Conservation (phyloP, 805 yeast species). For the Hanseniaspora singularis region DNA sequence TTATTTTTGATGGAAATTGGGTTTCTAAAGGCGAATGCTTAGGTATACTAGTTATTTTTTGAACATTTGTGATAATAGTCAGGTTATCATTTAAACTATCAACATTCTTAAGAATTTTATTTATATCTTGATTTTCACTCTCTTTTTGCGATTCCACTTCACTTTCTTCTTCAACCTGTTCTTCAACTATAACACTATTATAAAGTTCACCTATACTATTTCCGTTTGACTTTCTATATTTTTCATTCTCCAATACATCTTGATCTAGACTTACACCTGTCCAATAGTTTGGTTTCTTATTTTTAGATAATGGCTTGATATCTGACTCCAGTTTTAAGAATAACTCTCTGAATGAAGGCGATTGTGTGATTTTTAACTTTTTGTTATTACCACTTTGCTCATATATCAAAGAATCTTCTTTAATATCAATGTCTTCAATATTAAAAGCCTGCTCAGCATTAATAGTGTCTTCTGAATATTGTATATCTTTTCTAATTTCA, state of each 20-base stretch:
- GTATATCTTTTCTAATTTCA: neutral
- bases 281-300: conserved; percentile 12
- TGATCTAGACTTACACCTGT: neutral
- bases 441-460: neutral
- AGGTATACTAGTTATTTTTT: conserved; percentile 6
- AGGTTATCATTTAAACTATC: neutral
- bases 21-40: conserved; percentile 14
- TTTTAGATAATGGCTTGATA: conserved; percentile 2
- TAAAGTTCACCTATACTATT: neutral
- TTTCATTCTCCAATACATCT: neutral
- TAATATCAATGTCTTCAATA: too few species aligned
- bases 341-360: conserved; percentile 14
- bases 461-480: neutral
- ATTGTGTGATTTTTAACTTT: conserved; percentile 7
- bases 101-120: neutral
- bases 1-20: conserved; percentile 1
- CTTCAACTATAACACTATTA: conserved; percentile 3
- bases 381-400: neutral
- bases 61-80: conserved; percentile 1
- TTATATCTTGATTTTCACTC: neutral
- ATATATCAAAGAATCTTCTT: neutral
- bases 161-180: neutral
- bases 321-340: conserved; percentile 12
- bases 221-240: neutral
- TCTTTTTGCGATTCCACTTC: neutral